Evolutionary conservation across 129 eudicot species (phyloP).

Genomic region (Scalesia atractyloides): DNA sequence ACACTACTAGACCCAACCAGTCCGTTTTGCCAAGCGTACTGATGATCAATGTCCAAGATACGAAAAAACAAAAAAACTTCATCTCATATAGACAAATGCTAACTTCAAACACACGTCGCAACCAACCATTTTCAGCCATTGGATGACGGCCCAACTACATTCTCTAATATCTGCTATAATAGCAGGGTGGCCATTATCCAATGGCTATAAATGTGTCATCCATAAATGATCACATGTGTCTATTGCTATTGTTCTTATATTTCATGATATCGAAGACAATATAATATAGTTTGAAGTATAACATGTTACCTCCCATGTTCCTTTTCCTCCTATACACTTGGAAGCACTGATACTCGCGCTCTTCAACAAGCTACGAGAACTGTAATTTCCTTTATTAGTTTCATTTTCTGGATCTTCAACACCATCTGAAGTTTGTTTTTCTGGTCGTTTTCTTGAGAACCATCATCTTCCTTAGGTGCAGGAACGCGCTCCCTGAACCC

Average conservation of each 20-base stretch:
- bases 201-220: slow-evolving; percentile 1
- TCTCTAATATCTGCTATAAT: not conserved
- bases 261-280: not conserved
- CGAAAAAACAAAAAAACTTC: too few species aligned
- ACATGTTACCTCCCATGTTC: slow-evolving; percentile 57
- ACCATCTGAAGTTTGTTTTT: slow-evolving; percentile 53
- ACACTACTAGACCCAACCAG: too few species aligned
- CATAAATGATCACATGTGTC: not conserved
- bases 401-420: slow-evolving; percentile 60
- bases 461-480: slow-evolving; percentile 59
- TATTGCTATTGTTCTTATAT: not conserved
- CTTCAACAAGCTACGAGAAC: slow-evolving; percentile 90
- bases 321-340: slow-evolving; percentile 71
- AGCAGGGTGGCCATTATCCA: not conserved
- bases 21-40: too few species aligned
- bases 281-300: not conserved
- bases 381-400: slow-evolving; percentile 51
- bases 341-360: slow-evolving; percentile 98
- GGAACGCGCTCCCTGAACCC: slow-evolving; percentile 84
- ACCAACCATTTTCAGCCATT: too few species aligned
- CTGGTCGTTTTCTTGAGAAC: slow-evolving; percentile 43
- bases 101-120: too few species aligned
- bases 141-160: not conserved
- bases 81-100: too few species aligned
- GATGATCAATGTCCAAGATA: too few species aligned